Evolutionary conservation across 148 eudicot species (phyloP), one percentile per base, ranked within the genome.

Genomic region (Camellia lanceoleosa): DNA sequence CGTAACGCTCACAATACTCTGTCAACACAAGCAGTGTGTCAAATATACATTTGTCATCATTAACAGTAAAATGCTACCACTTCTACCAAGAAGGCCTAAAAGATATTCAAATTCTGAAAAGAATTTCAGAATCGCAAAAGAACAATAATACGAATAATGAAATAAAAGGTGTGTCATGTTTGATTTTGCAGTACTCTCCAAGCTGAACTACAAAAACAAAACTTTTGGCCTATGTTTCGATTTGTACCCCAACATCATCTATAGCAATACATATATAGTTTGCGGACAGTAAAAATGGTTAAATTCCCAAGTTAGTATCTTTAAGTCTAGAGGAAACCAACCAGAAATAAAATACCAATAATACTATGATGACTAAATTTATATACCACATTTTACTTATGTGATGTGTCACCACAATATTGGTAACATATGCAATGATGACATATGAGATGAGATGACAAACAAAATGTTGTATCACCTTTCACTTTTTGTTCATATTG

Each of bases 401-500:
- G 38, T 30, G 38, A 30, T 30, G 38, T 30, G 38, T 30, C 38
- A 30, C 38, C 38, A 30, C 38, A 30, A 30, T 30, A 30, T 30
- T 30, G 38, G 38, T 1, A 1, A 30, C 38, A 30, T 30, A 30
- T 30, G 38, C 38, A 30, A 30, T 30, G 38, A 30, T 30, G 38
- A 30, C 38, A 30, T 30, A 30, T 30, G 38, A 30, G 38, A 30
- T 30, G 38, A 30, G 38, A 1, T 30, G 38, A 30, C 38, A 30
- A 30, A 30, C 38, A 30, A 30, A 30, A 30, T 30, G 38, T 30
- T 30, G 38, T 30, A 30, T 81, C 81, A 92, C 95, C 95, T 89
- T 85, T 92, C 60, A 92, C 95, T 84, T 89, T 92, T 78, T 88
- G 90, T 56, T 92, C 95, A 80, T 92, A 92, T 80, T 87, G 88